Conservation (phyloP, 345 rosid genomes). For the Citrus sp. region DNA sequence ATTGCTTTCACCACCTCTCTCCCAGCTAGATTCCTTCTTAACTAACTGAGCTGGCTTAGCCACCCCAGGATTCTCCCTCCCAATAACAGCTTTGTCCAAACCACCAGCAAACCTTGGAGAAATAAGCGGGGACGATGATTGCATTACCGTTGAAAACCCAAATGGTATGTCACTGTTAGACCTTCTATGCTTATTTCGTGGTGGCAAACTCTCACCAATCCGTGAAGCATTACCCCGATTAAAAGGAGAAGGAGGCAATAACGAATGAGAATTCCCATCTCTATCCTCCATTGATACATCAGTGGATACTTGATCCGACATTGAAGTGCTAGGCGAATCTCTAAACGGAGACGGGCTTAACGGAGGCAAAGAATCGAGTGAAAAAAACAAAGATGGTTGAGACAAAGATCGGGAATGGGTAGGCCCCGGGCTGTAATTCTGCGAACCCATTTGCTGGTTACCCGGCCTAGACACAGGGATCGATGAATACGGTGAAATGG, state of each 20-base stretch:
- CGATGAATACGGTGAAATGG: constrained; percentile 84
- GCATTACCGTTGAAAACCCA: constrained; percentile 51
- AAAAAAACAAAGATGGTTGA: constrained; percentile 75
- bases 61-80: constrained; percentile 36
- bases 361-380: constrained; percentile 77
- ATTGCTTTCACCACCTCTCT: constrained; percentile 39
- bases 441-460: constrained; percentile 53
- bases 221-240: constrained; percentile 38
- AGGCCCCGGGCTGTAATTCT: constrained; percentile 40
- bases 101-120: constrained; percentile 46
- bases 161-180: constrained; percentile 88
- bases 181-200: constrained; percentile 80
- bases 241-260: constrained; percentile 72
- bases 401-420: constrained; percentile 81
- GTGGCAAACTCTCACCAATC: constrained; percentile 68
- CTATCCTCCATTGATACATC: constrained; percentile 73
- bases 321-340: constrained; percentile 36
- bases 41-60: constrained; percentile 45
- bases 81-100: constrained; percentile 44
- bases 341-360: constrained; percentile 69
- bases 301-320: constrained; percentile 39
- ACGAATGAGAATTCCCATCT: constrained; percentile 46
- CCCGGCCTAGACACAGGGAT: constrained; percentile 59
- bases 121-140: constrained; percentile 56
- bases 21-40: constrained; percentile 54